phyloP scores from a whole-genome alignment of 1,284 basidiomycete species.

The Trichosporon ovoides region DNA sequence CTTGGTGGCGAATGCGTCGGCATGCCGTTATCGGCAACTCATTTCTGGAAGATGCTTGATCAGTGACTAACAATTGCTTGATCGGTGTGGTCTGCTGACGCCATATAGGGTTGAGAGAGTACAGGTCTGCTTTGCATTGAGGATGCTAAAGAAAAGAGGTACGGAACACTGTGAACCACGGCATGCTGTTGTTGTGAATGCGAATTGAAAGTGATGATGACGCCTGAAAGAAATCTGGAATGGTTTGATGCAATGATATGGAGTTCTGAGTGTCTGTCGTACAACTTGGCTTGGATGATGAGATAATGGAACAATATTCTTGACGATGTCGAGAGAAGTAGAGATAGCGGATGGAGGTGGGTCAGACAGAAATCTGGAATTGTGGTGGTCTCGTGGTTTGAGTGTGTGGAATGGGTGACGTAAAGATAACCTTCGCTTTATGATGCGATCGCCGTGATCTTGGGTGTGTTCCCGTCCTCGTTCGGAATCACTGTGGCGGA shows the following conservation, averaged over 20 bases:
- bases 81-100: too few relatives aligned
- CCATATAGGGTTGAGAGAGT: neutral
- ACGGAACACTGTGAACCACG: neutral
- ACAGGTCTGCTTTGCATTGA: neutral
- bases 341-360: too few relatives aligned
- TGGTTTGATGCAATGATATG: neutral
- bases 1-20: too few relatives aligned
- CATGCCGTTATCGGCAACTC: neutral
- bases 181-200: neutral
- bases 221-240: neutral
- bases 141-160: neutral
- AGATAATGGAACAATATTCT: constrained; percentile 4
- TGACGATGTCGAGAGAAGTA: constrained; percentile 1
- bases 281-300: constrained; percentile 4
- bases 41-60: too few relatives aligned
- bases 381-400: too few relatives aligned
- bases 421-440: neutral
- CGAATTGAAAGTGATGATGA: neutral
- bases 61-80: too few relatives aligned
- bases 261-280: neutral
- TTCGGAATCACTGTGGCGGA: neutral
- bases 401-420: neutral
- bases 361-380: neutral
- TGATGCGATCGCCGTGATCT: neutral
- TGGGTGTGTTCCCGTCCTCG: neutral